Percentiles rank a stretch among this genome's conserved stretches.
Evolutionary conservation across 345 rosid species (phyloP).

Genomic region (thale cress (Arabidopsis thaliana)): TAIR10.1 NC_003070.9:10210501-10211000

Average conservation of each 20-base stretch:
- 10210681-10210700: slow-evolving; percentile 75
- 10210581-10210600: slow-evolving; percentile 25
- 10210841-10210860: slow-evolving; percentile 93
- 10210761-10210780: background rate
- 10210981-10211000: slow-evolving; percentile 14
- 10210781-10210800: slow-evolving; percentile 9
- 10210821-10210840: slow-evolving; percentile 47
- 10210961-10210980: slow-evolving; percentile 56
- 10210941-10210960: slow-evolving; percentile 70
- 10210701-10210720: slow-evolving; percentile 75
- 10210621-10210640: background rate
- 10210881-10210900: slow-evolving; percentile 65
- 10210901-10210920: slow-evolving; percentile 61
- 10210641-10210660: slow-evolving; percentile 7
- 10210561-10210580: slow-evolving; percentile 20
- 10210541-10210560: slow-evolving; percentile 35
- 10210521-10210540: slow-evolving; percentile 8
- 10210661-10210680: slow-evolving; percentile 41
- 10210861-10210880: slow-evolving; percentile 77
- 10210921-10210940: slow-evolving; percentile 60
- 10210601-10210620: slow-evolving; percentile 31
- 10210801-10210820: background rate
- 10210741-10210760: slow-evolving; percentile 57
- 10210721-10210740: slow-evolving; percentile 88
- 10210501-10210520: background rate